Evolutionary conservation across 1,284 basidiomycete species (phyloP).

Genomic region (Pulchroboletus neoregius): DNA sequence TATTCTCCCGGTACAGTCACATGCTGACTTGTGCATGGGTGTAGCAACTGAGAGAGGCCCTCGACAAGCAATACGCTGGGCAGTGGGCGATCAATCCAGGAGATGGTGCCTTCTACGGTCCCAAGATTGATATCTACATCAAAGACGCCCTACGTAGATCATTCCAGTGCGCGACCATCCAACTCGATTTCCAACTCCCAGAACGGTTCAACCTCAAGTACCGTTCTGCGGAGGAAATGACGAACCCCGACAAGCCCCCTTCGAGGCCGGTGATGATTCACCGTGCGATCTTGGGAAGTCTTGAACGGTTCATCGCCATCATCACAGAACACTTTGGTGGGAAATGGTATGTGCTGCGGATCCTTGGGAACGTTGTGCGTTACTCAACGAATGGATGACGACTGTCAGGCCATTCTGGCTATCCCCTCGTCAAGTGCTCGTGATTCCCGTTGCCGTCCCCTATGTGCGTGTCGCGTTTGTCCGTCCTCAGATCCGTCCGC

Average conservation of each 20-base stretch:
- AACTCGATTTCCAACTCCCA: slow-evolving; percentile 99
- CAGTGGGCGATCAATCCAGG: slow-evolving; percentile 95
- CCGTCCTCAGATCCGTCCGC: slow-evolving; percentile 1
- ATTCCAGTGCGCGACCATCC: slow-evolving; percentile 98
- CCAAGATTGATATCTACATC: slow-evolving; percentile 98
- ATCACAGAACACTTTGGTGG: slow-evolving; percentile 97
- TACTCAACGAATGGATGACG: neutral
- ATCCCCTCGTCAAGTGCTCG: slow-evolving; percentile 89
- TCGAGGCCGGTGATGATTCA: slow-evolving; percentile 96
- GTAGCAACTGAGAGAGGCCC: slow-evolving; percentile 80
- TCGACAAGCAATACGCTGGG: slow-evolving; percentile 86
- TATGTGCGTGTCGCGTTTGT: slow-evolving; percentile 63
- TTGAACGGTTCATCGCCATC: slow-evolving; percentile 97
- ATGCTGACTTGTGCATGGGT: slow-evolving; percentile 6
- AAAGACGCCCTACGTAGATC: slow-evolving; percentile 89
- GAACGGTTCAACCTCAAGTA: slow-evolving; percentile 96
- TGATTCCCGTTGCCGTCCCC: slow-evolving; percentile 89
- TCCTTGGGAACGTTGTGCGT: neutral
- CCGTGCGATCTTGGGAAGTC: slow-evolving; percentile 90
- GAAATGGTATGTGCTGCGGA: slow-evolving; percentile 69
- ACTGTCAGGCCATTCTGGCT: slow-evolving; percentile 89
- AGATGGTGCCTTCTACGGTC: slow-evolving; percentile 96
- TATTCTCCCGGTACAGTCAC: neutral
- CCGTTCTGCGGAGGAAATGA: slow-evolving; percentile 62
- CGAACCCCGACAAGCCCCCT: slow-evolving; percentile 54